Percentiles rank a stretch among this genome's conserved stretches.
These are phyloP conservation scores for Fusarium sp. DNA, from an alignment of 2,329 filamentous ascomycete genomes.

Conservation along the genomic window DNA sequence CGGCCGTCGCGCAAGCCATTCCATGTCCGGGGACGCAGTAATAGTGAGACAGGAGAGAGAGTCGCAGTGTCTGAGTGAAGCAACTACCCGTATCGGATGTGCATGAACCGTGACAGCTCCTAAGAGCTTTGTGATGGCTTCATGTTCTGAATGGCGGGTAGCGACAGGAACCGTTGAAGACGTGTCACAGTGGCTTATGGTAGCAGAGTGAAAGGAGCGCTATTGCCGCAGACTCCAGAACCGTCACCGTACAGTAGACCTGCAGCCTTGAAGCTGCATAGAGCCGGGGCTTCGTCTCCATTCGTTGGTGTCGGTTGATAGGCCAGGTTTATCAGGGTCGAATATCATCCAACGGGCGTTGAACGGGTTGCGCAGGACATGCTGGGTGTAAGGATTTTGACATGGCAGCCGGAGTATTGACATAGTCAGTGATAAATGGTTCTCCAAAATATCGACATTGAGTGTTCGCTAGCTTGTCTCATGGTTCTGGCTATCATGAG, in stretches of 20 bases:
- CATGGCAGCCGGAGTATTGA: neutral
- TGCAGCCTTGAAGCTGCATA: slow-evolving; percentile 27
- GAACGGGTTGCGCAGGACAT: neutral
- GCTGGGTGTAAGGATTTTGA: neutral
- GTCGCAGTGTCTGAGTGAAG: slow-evolving; percentile 20
- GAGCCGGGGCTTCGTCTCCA: slow-evolving; percentile 25
- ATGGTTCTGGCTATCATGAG: slow-evolving; percentile 12
- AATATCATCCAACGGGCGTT: neutral
- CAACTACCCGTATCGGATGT: slow-evolving; percentile 35
- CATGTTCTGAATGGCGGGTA: slow-evolving; percentile 20
- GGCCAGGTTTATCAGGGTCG: neutral
- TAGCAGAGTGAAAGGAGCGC: slow-evolving; percentile 6
- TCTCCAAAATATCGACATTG: neutral
- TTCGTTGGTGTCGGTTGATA: slow-evolving; percentile 14
- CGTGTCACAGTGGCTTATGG: slow-evolving; percentile 37
- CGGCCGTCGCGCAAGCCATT: slow-evolving; percentile 20
- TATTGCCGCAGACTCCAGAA: slow-evolving; percentile 20
- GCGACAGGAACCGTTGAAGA: slow-evolving; percentile 38
- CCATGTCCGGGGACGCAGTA: slow-evolving; percentile 23
- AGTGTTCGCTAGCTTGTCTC: slow-evolving; percentile 6
- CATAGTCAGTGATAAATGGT: neutral
- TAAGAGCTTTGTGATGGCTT: slow-evolving; percentile 25
- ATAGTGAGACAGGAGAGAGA: slow-evolving; percentile 22
- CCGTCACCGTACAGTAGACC: slow-evolving; percentile 22
- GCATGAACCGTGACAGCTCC: slow-evolving; percentile 34